A percentile compares a stretch with the other conserved stretches of the same genome.
phyloP scores from a whole-genome alignment of 1,139 yeast species.

The Zygoascus meyerae region DNA sequence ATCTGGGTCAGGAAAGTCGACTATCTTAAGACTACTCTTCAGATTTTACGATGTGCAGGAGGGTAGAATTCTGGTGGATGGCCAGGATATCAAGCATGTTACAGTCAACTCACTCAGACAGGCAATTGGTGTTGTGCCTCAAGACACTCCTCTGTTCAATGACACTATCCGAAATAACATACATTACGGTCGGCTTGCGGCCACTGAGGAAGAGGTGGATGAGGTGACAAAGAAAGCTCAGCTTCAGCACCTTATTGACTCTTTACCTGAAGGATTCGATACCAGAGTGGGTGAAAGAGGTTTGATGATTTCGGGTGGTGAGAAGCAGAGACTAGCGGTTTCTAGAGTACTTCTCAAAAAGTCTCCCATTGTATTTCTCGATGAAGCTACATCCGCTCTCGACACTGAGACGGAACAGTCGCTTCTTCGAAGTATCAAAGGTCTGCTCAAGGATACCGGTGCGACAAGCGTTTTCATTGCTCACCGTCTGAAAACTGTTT shows the following conservation, averaged over 20 bases:
- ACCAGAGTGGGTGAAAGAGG: slow-evolving; percentile 98
- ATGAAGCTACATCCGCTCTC: slow-evolving; percentile 94
- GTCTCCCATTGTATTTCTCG: slow-evolving; percentile 89
- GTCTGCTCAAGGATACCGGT: slow-evolving; percentile 49
- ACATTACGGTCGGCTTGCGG: slow-evolving; percentile 73
- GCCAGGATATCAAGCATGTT: slow-evolving; percentile 76
- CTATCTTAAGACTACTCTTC: slow-evolving; percentile 75
- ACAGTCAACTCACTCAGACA: slow-evolving; percentile 69
- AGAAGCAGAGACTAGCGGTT: slow-evolving; percentile 90
- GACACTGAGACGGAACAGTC: slow-evolving; percentile 96
- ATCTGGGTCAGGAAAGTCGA: slow-evolving; percentile 92
- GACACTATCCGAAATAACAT: slow-evolving; percentile 85
- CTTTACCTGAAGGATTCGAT: slow-evolving; percentile 74
- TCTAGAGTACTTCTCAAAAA: slow-evolving; percentile 78
- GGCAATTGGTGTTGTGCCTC: slow-evolving; percentile 90
- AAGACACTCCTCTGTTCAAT: slow-evolving; percentile 93
- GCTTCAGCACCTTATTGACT: slow-evolving; percentile 54
- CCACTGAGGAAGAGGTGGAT: slow-evolving; percentile 66
- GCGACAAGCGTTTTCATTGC: slow-evolving; percentile 88
- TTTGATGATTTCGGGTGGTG: slow-evolving; percentile 98
- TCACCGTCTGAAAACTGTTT: slow-evolving; percentile 86
- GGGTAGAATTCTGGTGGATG: slow-evolving; percentile 81
- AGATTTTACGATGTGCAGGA: slow-evolving; percentile 78
- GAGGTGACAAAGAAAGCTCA: slow-evolving; percentile 65
- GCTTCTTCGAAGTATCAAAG: slow-evolving; percentile 63